Percentiles rank a stretch among this genome's conserved stretches.
These are phyloP conservation scores for Klebsormidium nitens DNA, from an alignment of 139 green algal species.

Conservation along the genomic window DNA sequence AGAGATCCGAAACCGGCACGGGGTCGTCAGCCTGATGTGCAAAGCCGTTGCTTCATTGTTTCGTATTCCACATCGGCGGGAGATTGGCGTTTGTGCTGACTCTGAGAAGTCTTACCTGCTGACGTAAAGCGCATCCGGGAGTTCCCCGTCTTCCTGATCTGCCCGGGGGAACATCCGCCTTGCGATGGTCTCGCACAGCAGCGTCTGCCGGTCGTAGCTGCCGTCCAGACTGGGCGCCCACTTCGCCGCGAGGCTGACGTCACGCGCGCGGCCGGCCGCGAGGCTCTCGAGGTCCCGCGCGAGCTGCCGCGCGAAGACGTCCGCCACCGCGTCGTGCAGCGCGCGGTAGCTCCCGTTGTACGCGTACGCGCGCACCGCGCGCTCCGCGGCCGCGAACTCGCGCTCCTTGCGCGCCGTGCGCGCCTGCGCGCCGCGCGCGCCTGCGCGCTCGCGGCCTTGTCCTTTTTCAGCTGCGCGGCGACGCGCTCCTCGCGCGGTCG, in stretches of 20 bases:
- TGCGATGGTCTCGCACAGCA: no score
- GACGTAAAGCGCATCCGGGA: no score
- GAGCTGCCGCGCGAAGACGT: neutral
- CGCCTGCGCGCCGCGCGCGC: no score
- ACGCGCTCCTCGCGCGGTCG: neutral
- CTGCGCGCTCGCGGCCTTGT: neutral
- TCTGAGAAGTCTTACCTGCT: no score
- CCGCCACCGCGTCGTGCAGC: neutral
- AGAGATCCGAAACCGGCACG: no score
- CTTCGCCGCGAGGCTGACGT: slow-evolving; percentile 35
- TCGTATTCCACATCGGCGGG: no score
- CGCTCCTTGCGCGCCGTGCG: slow-evolving; percentile 3
- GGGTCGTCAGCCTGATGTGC: no score
- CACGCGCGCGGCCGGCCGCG: slow-evolving; percentile 5
- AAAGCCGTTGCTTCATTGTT: no score
- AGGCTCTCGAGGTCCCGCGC: neutral
- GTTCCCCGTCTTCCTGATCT: no score
- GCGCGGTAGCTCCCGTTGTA: neutral
- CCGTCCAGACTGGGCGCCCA: slow-evolving; percentile 30
- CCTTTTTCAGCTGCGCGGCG: neutral
- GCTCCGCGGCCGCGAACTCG: no score
- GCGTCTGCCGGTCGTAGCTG: slow-evolving; percentile 22
- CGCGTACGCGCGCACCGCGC: neutral
- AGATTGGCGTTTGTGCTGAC: no score
- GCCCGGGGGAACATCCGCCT: no score